These are phyloP conservation scores for Bassia scoparia DNA, from an alignment of 148 eudicot species.

Conservation along the genomic window DNA sequence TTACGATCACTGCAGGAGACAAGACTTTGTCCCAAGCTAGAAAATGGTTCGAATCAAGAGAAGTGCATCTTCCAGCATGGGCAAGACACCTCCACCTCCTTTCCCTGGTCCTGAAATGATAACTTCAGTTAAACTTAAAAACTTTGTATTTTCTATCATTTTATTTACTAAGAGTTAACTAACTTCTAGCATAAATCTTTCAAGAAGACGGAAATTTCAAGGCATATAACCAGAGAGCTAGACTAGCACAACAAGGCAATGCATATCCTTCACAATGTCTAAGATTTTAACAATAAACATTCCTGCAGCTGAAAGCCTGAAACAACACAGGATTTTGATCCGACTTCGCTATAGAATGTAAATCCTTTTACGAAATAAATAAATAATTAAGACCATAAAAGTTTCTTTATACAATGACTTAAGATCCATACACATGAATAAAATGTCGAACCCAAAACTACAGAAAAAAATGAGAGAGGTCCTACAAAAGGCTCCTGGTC, in stretches of 20 bases:
- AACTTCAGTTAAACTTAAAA: background rate
- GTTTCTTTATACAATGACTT: too few relatives aligned
- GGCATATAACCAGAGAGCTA: too few relatives aligned
- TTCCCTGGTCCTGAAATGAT: slow-evolving; percentile 17
- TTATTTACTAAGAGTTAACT: background rate
- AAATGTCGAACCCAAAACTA: background rate
- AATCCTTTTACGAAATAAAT: too few relatives aligned
- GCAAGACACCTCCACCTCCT: background rate
- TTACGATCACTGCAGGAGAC: slow-evolving; percentile 10
- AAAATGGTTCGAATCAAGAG: slow-evolving; percentile 17
- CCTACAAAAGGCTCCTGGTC: slow-evolving; percentile 9
- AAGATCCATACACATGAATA: background rate
- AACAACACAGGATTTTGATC: background rate
- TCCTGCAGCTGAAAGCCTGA: too few relatives aligned
- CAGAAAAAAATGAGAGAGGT: background rate
- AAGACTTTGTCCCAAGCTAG: slow-evolving; percentile 16
- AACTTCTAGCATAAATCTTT: too few relatives aligned
- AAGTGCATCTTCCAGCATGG: slow-evolving; percentile 18
- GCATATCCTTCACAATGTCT: background rate
- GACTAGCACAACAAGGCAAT: background rate
- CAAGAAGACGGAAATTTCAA: too few relatives aligned
- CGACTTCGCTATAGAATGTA: background rate
- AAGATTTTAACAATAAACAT: background rate
- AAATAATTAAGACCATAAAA: too few relatives aligned
- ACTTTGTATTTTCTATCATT: background rate